Evolutionary conservation across 2,329 filamentous ascomycete species (phyloP).

Genomic region (Fusarium pseudonygamai): DNA sequence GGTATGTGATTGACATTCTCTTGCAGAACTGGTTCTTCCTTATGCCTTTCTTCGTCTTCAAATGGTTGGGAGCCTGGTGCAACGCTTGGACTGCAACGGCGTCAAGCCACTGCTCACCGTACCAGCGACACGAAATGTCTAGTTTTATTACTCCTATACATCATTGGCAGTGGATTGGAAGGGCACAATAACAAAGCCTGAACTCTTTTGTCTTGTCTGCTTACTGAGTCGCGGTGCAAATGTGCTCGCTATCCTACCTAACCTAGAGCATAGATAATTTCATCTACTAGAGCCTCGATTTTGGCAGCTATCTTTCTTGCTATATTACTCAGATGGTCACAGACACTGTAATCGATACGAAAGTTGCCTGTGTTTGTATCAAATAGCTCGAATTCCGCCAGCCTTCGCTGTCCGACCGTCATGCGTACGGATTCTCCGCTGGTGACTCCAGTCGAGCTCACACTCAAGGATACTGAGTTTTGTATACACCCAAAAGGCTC

Average conservation of each 20-base stretch:
- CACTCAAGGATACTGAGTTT: too few species aligned
- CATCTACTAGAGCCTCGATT: not conserved
- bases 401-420: not conserved
- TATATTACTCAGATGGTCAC: not conserved
- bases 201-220: too few species aligned
- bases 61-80: not conserved
- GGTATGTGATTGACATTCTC: fast-evolving
- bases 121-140: not conserved
- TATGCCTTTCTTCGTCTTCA: not conserved
- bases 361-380: not conserved
- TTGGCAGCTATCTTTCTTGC: not conserved
- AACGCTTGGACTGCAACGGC: not conserved
- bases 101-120: not conserved
- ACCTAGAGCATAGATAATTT: not conserved
- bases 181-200: not conserved
- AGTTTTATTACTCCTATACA: not conserved
- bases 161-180: not conserved
- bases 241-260: not conserved
- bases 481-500: too few species aligned
- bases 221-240: not conserved
- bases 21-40: fast-evolving
- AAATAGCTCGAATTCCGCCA: not conserved
- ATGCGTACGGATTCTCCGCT: too few species aligned
- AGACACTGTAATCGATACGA: not conserved
- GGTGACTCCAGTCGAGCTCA: not conserved